A percentile compares a stretch with the other conserved stretches of the same genome.
phyloP scores from a whole-genome alignment of 2,329 filamentous ascomycete species.

The Colletotrichum sp. region DNA sequence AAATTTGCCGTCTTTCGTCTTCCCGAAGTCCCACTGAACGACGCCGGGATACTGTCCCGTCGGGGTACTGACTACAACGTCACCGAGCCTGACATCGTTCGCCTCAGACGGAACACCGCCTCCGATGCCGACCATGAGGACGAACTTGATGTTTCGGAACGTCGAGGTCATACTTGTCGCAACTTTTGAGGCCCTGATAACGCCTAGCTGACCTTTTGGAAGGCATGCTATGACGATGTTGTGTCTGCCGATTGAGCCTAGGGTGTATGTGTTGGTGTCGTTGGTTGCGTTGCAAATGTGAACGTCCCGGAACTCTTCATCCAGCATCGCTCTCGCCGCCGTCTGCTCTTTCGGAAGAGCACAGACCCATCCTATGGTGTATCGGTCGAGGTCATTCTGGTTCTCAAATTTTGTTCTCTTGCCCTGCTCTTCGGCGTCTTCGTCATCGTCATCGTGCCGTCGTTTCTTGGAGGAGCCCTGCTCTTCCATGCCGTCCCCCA shows the following conservation, averaged over 20 bases:
- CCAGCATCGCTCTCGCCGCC: constrained; percentile 29
- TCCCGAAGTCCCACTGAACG: constrained; percentile 19
- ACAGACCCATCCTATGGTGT: constrained; percentile 30
- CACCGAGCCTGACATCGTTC: constrained; percentile 21
- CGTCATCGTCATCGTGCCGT: neutral
- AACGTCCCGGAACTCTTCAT: constrained; percentile 23
- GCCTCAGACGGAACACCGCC: constrained; percentile 20
- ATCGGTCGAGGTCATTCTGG: neutral
- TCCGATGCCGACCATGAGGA: constrained; percentile 29
- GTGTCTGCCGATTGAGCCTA: constrained; percentile 27
- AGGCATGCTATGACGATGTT: constrained; percentile 31
- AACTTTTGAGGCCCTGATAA: neutral
- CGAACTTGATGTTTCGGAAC: neutral
- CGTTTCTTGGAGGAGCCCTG: rapidly evolving
- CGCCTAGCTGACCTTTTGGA: constrained; percentile 22
- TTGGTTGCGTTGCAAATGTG: neutral
- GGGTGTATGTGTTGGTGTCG: constrained; percentile 30
- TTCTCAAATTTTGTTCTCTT: neutral
- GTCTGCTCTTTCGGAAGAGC: constrained; percentile 27
- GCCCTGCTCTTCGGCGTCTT: neutral
- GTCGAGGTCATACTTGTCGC: neutral
- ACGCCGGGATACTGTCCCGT: neutral
- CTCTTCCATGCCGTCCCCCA: no score
- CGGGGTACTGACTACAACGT: constrained; percentile 19
- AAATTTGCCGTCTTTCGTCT: neutral